A percentile compares a stretch with the other conserved stretches of the same genome.
Conservation (phyloP, 805 yeast species). For the Candida parachauliodes region DNA sequence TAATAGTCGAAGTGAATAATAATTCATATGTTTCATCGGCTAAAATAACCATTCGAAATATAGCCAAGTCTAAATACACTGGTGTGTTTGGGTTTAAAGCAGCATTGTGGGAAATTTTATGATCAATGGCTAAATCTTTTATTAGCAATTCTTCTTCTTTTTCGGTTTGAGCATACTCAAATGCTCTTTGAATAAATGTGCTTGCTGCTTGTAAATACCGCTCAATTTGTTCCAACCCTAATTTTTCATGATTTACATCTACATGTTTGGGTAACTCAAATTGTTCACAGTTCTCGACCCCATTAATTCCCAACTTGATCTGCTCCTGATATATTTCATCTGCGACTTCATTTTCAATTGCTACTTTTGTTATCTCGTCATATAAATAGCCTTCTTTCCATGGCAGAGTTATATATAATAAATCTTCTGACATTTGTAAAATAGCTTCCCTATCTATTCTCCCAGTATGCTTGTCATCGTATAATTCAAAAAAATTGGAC, state of each 20-base stretch:
- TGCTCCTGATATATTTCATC: slow-evolving; percentile 51
- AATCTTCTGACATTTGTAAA: slow-evolving; percentile 80
- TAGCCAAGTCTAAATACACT: slow-evolving; percentile 70
- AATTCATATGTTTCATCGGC: slow-evolving; percentile 93
- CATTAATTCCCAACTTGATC: slow-evolving; percentile 17
- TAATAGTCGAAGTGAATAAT: slow-evolving; percentile 67
- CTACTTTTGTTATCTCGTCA: slow-evolving; percentile 60
- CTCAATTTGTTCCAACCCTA: slow-evolving; percentile 64
- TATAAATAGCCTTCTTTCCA: slow-evolving; percentile 71
- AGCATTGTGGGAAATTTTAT: slow-evolving; percentile 57
- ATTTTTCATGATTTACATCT: slow-evolving; percentile 57
- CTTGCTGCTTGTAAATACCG: slow-evolving; percentile 86
- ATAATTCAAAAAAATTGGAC: slow-evolving; percentile 74
- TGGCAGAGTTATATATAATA: slow-evolving; percentile 76
- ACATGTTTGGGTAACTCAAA: slow-evolving; percentile 53
- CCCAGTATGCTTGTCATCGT: slow-evolving; percentile 58
- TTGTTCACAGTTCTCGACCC: slow-evolving; percentile 14
- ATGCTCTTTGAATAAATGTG: slow-evolving; percentile 78
- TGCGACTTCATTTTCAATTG: slow-evolving; percentile 65
- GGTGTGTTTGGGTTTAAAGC: slow-evolving; percentile 83
- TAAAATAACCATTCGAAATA: slow-evolving; percentile 89
- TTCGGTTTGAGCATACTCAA: slow-evolving; percentile 81
- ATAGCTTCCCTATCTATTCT: slow-evolving; percentile 75
- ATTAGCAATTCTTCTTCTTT: slow-evolving; percentile 38
- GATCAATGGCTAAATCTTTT: slow-evolving; percentile 34